phyloP scores from a whole-genome alignment of 208 protist species.

The Leishmania guyanensis region DNA sequence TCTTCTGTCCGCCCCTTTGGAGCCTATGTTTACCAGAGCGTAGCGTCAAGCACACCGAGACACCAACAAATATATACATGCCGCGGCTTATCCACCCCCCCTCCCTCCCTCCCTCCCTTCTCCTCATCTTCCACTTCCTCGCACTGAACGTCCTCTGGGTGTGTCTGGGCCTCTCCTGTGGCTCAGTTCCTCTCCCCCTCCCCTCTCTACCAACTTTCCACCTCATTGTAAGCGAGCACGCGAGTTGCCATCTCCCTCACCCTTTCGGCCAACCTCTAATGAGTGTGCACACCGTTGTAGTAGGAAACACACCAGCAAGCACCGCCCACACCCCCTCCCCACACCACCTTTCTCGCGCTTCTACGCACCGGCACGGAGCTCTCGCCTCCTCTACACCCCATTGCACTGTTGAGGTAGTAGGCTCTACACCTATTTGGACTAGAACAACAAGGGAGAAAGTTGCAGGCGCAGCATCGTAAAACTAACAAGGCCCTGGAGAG shows the following conservation, averaged over 20 bases:
- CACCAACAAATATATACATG: not conserved
- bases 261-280: not conserved
- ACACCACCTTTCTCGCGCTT: not conserved
- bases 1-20: not conserved
- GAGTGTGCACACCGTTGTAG: not conserved
- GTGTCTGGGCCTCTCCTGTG: not conserved
- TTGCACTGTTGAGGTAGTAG: not conserved
- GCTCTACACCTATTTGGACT: not conserved
- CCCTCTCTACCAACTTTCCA: not conserved
- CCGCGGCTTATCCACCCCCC: not conserved
- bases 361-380: too few relatives aligned
- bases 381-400: not conserved
- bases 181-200: not conserved
- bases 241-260: not conserved
- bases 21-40: not conserved
- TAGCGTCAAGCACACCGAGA: not conserved
- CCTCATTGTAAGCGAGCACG: not conserved
- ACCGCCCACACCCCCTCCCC: not conserved
- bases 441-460: not conserved
- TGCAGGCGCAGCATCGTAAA: not conserved
- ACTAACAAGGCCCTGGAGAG: not conserved
- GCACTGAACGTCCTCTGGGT: not conserved
- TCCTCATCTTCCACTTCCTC: not conserved
- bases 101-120: not conserved
- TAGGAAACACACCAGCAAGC: not conserved